Percentiles rank a stretch among this genome's conserved stretches.
These are phyloP conservation scores for Amauroascus niger DNA, from an alignment of 2,329 filamentous ascomycete species.

Conservation along the genomic window DNA sequence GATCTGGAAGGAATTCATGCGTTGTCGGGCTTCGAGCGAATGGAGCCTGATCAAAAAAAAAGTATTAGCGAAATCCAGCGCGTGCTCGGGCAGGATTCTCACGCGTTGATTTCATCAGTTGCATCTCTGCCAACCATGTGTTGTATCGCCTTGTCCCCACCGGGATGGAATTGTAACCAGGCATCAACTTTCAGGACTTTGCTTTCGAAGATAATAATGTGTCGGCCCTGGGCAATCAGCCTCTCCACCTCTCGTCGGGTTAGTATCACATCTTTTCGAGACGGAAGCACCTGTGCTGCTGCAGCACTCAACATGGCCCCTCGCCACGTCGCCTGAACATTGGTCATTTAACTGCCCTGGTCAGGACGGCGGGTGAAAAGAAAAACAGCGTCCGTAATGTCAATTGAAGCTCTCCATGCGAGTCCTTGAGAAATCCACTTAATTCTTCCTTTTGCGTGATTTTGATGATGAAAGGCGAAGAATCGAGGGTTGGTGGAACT, in stretches of 20 bases:
- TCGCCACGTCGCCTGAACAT: not conserved
- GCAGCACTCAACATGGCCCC: not conserved
- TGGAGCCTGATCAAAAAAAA: slow-evolving; percentile 54
- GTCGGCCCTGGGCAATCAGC: slow-evolving; percentile 70
- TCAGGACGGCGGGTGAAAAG: not conserved
- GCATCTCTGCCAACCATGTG: slow-evolving; percentile 93
- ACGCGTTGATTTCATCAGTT: slow-evolving; percentile 90
- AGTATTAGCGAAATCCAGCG: too few relatives aligned
- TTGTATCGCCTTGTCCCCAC: slow-evolving; percentile 78
- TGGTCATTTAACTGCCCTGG: not conserved
- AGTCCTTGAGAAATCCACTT: not conserved
- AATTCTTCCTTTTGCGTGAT: not conserved
- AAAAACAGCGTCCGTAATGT: not conserved
- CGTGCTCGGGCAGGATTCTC: slow-evolving; percentile 19
- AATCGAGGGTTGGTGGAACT: too few relatives aligned
- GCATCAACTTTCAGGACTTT: slow-evolving; percentile 78
- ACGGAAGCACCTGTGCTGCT: not conserved
- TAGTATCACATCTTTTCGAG: slow-evolving; percentile 42
- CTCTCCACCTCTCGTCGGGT: slow-evolving; percentile 62
- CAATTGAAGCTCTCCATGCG: not conserved
- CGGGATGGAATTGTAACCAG: slow-evolving; percentile 84
- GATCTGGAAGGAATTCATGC: slow-evolving; percentile 75
- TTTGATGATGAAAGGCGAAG: too few relatives aligned
- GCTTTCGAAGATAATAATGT: slow-evolving; percentile 70
- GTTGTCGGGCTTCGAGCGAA: slow-evolving; percentile 61